Conservation (phyloP, 2,329 filamentous ascomycete species). For the Xylariaceae sp. region DNA sequence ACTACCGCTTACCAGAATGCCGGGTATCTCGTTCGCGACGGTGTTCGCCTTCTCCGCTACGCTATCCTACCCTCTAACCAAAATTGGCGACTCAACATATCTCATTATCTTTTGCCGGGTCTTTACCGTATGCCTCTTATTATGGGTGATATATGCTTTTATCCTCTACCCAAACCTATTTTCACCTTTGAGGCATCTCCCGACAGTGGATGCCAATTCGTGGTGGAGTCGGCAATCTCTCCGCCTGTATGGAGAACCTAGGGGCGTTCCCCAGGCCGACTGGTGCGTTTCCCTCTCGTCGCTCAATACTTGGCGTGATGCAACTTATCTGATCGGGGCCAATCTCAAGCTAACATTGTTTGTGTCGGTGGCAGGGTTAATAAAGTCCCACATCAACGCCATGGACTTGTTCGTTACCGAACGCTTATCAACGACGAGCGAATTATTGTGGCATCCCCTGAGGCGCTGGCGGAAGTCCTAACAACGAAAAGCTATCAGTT, state of each 20-base stretch:
- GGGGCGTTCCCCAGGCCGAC: constrained; percentile 21
- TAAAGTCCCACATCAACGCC: constrained; percentile 8
- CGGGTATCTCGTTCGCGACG: background rate
- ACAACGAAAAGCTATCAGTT: constrained; percentile 28
- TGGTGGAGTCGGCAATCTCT: constrained; percentile 29
- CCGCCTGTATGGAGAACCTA: constrained; percentile 16
- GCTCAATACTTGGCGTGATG: background rate
- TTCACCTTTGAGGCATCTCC: constrained; percentile 28
- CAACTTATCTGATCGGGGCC: background rate
- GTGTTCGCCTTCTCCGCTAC: constrained; percentile 10
- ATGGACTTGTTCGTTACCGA: constrained; percentile 27
- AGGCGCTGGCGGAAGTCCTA: constrained; percentile 26
- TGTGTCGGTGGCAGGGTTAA: constrained; percentile 12
- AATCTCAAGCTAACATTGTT: constrained; percentile 4
- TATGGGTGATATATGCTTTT: constrained; percentile 19
- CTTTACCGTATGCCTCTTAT: constrained; percentile 3
- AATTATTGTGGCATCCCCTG: constrained; percentile 16
- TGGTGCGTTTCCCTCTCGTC: constrained; percentile 15
- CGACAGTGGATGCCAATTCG: constrained; percentile 23
- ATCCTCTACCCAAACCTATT: constrained; percentile 29
- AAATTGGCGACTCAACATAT: constrained; percentile 11
- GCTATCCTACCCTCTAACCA: constrained; percentile 23
- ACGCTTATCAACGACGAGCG: constrained; percentile 18
- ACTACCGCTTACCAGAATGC: constrained; percentile 19
- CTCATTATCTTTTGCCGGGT: constrained; percentile 10